phyloP scores from a whole-genome alignment of 768 basidiomycete genomes.

The Sporobolomyces pararoseus region DNA sequence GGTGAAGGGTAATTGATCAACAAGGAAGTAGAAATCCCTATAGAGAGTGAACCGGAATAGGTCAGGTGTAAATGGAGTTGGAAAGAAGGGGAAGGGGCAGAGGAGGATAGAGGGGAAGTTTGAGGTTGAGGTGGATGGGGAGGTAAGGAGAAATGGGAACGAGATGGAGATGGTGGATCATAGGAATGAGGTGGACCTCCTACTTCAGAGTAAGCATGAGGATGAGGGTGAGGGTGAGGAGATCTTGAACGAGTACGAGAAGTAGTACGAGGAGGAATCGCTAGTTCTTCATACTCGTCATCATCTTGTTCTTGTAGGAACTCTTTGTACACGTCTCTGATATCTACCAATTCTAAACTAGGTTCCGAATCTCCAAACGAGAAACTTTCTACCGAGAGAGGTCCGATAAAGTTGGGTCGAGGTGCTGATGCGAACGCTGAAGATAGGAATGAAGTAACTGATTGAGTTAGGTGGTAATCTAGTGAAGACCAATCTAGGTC shows the following conservation, averaged over 20 bases:
- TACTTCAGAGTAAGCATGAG: not conserved
- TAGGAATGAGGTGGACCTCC: slow-evolving; percentile 26
- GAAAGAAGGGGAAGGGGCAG: slow-evolving; percentile 56
- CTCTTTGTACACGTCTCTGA: slow-evolving; percentile 89
- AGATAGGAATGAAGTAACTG: slow-evolving; percentile 72
- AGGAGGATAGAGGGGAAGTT: slow-evolving; percentile 48
- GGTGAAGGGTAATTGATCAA: slow-evolving; percentile 95
- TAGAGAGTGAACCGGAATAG: slow-evolving; percentile 69
- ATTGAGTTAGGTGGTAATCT: slow-evolving; percentile 64
- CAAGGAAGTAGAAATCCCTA: slow-evolving; percentile 85
- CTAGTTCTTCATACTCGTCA: no score
- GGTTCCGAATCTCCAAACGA: slow-evolving; percentile 81
- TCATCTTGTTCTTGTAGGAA: slow-evolving; percentile 66
- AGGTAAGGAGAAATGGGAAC: slow-evolving; percentile 36
- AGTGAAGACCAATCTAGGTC: slow-evolving; percentile 90
- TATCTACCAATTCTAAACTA: slow-evolving; percentile 81
- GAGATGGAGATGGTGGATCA: slow-evolving; percentile 1
- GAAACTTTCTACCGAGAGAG: slow-evolving; percentile 76
- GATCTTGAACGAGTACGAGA: slow-evolving; percentile 11
- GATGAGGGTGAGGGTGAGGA: not conserved
- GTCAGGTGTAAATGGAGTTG: slow-evolving; percentile 81
- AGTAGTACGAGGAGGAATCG: slow-evolving; percentile 49
- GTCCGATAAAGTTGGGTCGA: slow-evolving; percentile 91
- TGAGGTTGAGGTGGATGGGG: slow-evolving; percentile 48
- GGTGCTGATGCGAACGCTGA: slow-evolving; percentile 64